These are phyloP conservation scores for Arachnopeziza araneosa DNA, from an alignment of 2,329 filamentous ascomycete genomes.

Conservation along the genomic window DNA sequence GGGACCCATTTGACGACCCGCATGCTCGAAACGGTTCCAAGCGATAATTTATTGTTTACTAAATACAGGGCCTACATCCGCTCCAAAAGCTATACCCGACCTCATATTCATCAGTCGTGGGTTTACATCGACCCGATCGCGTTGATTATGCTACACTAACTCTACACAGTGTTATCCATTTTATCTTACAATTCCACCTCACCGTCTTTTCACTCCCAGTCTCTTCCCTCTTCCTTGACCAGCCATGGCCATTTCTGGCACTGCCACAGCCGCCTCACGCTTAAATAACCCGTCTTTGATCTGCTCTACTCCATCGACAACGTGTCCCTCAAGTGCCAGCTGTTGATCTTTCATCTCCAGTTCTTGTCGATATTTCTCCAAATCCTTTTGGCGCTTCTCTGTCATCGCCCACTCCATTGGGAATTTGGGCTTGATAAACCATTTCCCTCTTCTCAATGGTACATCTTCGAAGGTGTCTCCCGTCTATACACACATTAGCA, in stretches of 20 bases:
- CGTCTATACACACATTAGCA: conserved; percentile 30
- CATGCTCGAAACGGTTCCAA: background rate
- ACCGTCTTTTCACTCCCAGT: conserved; percentile 22
- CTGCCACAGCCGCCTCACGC: conserved; percentile 9
- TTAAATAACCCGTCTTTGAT: conserved; percentile 38
- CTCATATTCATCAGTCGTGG: background rate
- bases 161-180: conserved; percentile 14
- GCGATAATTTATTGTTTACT: background rate
- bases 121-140: background rate
- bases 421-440: conserved; percentile 54
- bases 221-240: conserved; percentile 19
- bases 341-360: conserved; percentile 48
- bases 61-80: background rate
- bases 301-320: conserved; percentile 50
- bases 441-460: conserved; percentile 47
- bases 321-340: conserved; percentile 45
- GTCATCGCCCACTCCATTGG: conserved; percentile 81
- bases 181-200: conserved; percentile 5
- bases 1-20: background rate
- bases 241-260: conserved; percentile 25
- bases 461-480: conserved; percentile 88
- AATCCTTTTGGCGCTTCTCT: conserved; percentile 55
- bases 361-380: conserved; percentile 55
- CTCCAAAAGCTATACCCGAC: no score
- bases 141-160: conserved; percentile 2